A percentile compares a stretch with the other conserved stretches of the same genome.
phyloP scores from a whole-genome alignment of 164 flowering plant species.

The Tinospora cordifolia region DNA sequence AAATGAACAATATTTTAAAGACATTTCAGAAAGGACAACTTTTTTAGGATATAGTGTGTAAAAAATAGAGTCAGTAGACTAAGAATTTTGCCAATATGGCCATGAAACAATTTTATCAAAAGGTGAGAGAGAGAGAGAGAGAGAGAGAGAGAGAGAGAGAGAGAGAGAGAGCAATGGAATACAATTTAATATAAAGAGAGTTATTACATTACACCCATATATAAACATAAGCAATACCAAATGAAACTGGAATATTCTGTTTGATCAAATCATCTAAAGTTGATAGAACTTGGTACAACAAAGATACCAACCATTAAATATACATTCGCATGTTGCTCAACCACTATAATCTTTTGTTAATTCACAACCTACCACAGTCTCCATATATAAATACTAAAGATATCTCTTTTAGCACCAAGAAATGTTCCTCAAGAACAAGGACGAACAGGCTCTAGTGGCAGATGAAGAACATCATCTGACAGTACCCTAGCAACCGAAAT shows the following conservation, averaged over 20 bases:
- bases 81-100: no score
- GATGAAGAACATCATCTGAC: not conserved
- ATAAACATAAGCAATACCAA: no score
- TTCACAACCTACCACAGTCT: not conserved
- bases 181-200: no score
- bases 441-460: not conserved
- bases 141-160: no score
- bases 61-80: no score
- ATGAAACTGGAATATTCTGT: not conserved
- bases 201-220: no score
- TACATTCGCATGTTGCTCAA: conserved; percentile 12
- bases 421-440: not conserved
- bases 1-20: no score
- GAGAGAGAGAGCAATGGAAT: no score
- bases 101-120: no score
- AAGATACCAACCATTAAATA: not conserved
- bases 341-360: conserved; percentile 12
- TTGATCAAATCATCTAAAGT: not conserved
- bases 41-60: no score
- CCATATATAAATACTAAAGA: not conserved
- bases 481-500: conserved; percentile 7
- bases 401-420: not conserved
- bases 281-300: not conserved
- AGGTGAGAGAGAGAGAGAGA: no score
- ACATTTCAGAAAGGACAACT: no score